A percentile compares a stretch with the other conserved stretches of the same genome.
Conservation (phyloP, 345 rosid species). For the Pugionium dolabratum region DNA sequence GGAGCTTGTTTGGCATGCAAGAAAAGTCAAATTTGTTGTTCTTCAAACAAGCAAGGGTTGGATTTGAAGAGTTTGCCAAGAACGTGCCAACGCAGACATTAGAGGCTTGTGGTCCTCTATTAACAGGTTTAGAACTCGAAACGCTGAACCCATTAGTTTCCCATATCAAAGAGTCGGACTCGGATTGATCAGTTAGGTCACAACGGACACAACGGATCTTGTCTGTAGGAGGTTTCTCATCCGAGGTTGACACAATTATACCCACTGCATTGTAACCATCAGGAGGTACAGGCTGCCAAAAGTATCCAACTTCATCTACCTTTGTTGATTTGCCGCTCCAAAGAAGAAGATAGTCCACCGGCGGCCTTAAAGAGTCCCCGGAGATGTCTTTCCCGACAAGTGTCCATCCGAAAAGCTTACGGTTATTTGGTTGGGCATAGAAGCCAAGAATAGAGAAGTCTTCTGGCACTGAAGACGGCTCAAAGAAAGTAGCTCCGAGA, state of each 20-base stretch:
- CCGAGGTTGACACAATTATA: conserved; percentile 52
- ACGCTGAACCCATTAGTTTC: conserved; percentile 52
- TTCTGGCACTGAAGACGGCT: conserved; percentile 52
- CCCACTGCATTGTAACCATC: conserved; percentile 71
- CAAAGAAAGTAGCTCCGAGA: conserved; percentile 69
- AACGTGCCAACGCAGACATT: conserved; percentile 68
- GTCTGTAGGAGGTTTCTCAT: conserved; percentile 62
- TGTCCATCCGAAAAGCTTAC: conserved; percentile 55
- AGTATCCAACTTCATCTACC: conserved; percentile 49
- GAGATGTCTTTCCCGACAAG: conserved; percentile 57
- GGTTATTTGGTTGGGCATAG: conserved; percentile 69
- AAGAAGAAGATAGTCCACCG: conserved; percentile 73
- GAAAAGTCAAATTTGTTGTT: conserved; percentile 49
- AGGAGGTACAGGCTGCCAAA: conserved; percentile 75
- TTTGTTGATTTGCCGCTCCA: conserved; percentile 73
- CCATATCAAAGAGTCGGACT: conserved; percentile 60
- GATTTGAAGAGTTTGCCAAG: conserved; percentile 35
- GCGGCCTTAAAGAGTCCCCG: conserved; percentile 42
- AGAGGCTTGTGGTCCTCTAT: conserved; percentile 49
- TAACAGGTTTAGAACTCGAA: conserved; percentile 48
- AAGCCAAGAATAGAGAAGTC: conserved; percentile 61
- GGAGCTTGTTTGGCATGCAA: conserved; percentile 60
- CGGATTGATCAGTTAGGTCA: conserved; percentile 59
- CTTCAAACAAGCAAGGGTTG: conserved; percentile 58
- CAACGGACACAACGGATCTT: conserved; percentile 66